Base-by-base conservation (phyloP, 148 eudicot genomes). In the Amaranthus hypochondriacus region DNA sequence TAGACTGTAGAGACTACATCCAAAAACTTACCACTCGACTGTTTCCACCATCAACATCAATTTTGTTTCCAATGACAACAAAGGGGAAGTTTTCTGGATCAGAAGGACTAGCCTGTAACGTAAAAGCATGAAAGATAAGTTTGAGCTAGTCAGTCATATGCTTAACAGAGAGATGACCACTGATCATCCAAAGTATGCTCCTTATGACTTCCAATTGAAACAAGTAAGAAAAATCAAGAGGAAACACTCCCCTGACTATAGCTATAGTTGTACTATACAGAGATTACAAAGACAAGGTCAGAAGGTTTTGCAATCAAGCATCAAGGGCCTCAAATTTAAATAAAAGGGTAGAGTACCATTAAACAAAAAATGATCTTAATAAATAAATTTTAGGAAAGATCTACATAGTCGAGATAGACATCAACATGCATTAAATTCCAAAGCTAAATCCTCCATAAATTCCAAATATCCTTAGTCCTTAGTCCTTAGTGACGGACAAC, bases 51-150 rank as follows among this genome's bases (percentile, higher is more conserved):
- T 93, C 95, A 68, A 89, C 83, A 76, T 93, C 98, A 73, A 84
- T 74, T 88, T 91, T 94, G 88, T 94, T 91, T 72, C 97, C 98
- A 60, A 94, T 85, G 53, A 94, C 98, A 80, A 94, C 95, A 84
- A 94, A 94, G 56, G 98, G 98, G 68, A 94, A 94, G 75, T 94
- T 94, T 63, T 91, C 97, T 71, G 98, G 98, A 85, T 93, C 97
- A 6, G 95, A 89, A 69, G 98, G 98, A 68, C 88, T 89, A 58
- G 98, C 97, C 98, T 93, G 97, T 83, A 77, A 72, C 13, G 54
- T 52, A 72, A 58, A 48, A 68, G 2, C 39, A 28, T 0, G 39
- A 28, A 28, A 58, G 42, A 52, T 67, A 18, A 28, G 52, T 10
- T 46, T 68, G 42, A 56, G 55, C 39, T 28, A 28, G 48, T 6